These are phyloP conservation scores for Tolypocladium ovalisporum DNA, from an alignment of 2,329 filamentous ascomycete genomes.

Conservation along the genomic window DNA sequence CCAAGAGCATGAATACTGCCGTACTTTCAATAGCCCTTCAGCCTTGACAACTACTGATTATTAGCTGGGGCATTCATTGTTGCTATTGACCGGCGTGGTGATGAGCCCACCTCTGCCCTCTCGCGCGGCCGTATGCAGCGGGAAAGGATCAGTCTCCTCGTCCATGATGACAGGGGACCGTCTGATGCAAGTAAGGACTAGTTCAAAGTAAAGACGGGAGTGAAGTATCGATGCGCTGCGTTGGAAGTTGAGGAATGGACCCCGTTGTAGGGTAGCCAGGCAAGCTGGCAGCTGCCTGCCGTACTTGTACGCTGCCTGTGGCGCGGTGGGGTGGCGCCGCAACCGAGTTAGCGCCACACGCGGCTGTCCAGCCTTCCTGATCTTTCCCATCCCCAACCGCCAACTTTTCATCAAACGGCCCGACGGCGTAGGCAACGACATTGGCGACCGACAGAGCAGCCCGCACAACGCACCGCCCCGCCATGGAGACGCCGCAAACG, in stretches of 20 bases:
- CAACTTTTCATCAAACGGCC: constrained; percentile 10
- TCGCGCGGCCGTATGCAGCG: constrained; percentile 77
- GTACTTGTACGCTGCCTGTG: background rate
- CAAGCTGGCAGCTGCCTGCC: background rate
- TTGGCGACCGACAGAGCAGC: background rate
- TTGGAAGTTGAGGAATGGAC: background rate
- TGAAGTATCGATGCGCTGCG: background rate
- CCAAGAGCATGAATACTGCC: background rate
- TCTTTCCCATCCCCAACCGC: background rate
- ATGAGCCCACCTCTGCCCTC: constrained; percentile 63
- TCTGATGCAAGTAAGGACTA: rapidly evolving
- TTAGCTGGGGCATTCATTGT: background rate
- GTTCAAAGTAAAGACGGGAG: background rate
- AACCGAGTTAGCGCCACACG: constrained; percentile 24
- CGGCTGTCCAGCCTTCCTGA: constrained; percentile 14
- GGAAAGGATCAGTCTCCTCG: constrained; percentile 50
- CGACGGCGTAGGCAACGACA: background rate
- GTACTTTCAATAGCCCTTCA: constrained; percentile 8
- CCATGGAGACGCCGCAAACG: constrained; percentile 22
- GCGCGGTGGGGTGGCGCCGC: too few relatives aligned
- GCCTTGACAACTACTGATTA: constrained; percentile 5
- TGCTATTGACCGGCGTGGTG: too few relatives aligned
- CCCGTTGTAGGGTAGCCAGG: background rate
- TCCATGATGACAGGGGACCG: constrained; percentile 12
- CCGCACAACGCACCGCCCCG: constrained; percentile 3